phyloP scores from a whole-genome alignment of 2,329 filamentous ascomycete species.

The Arthrobotrys megalospora region DNA sequence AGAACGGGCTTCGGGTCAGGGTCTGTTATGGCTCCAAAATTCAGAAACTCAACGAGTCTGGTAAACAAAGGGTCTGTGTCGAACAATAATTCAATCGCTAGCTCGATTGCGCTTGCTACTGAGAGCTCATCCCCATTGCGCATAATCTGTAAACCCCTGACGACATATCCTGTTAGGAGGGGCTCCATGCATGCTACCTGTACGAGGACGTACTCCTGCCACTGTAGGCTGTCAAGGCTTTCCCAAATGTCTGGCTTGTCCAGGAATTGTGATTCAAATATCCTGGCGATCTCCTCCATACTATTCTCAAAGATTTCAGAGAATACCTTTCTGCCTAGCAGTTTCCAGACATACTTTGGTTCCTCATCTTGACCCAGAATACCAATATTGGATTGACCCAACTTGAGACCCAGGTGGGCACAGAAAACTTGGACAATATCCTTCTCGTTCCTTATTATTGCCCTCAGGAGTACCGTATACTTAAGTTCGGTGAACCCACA shows the following conservation, averaged over 20 bases:
- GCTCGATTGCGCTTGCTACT: background rate
- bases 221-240: background rate
- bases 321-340: background rate
- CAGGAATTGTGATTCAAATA: no score
- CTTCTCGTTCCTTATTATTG: background rate
- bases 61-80: background rate
- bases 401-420: background rate
- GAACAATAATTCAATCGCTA: background rate
- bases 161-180: background rate
- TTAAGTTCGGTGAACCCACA: background rate
- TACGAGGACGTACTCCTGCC: background rate
- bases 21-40: background rate
- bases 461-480: background rate
- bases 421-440: background rate
- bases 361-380: background rate
- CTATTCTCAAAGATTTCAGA: background rate
- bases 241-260: background rate
- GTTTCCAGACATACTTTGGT: background rate
- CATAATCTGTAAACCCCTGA: conserved; percentile 2
- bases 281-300: background rate
- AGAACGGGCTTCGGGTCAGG: background rate
- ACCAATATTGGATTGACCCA: no score
- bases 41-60: background rate
- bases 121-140: no score
- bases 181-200: background rate